Evolutionary conservation across 208 protist genomes (phyloP).

Genomic region (Trypanosomatidae sp.): DNA sequence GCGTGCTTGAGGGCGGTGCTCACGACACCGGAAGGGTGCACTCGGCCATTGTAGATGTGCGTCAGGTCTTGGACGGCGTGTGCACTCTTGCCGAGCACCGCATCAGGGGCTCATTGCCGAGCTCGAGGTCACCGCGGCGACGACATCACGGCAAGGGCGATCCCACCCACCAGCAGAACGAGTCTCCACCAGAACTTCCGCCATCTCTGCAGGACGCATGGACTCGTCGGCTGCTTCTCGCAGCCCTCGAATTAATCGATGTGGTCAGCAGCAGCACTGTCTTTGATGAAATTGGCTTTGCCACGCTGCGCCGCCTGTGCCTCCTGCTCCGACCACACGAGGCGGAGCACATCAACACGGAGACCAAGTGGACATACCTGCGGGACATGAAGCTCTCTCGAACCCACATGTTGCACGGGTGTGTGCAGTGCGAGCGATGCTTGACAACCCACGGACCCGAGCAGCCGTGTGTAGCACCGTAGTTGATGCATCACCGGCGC

Average conservation of each 20-base stretch:
- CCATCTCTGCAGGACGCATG: slow-evolving; percentile 22
- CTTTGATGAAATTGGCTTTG: slow-evolving; percentile 76
- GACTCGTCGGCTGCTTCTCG: slow-evolving; percentile 40
- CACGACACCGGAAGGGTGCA: slow-evolving; percentile 28
- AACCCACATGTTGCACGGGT: slow-evolving; percentile 49
- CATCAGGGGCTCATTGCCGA: not conserved
- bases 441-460: slow-evolving; percentile 20
- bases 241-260: slow-evolving; percentile 62
- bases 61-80: slow-evolving; percentile 25
- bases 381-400: slow-evolving; percentile 70
- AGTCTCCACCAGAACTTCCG: not conserved
- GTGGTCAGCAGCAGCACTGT: slow-evolving; percentile 68
- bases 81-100: slow-evolving; percentile 24
- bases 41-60: slow-evolving; percentile 28
- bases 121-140: slow-evolving; percentile 1
- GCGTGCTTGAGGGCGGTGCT: slow-evolving; percentile 27
- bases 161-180: not conserved
- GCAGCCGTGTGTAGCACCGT: slow-evolving; percentile 9
- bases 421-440: slow-evolving; percentile 32
- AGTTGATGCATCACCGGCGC: not conserved
- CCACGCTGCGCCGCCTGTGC: slow-evolving; percentile 52
- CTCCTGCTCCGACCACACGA: slow-evolving; percentile 48
- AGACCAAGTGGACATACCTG: slow-evolving; percentile 71
- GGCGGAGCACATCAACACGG: slow-evolving; percentile 45
- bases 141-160: not conserved